Conservation (phyloP, 108 stramenopile genomes). For the Fragilaria crotonensis region DNA sequence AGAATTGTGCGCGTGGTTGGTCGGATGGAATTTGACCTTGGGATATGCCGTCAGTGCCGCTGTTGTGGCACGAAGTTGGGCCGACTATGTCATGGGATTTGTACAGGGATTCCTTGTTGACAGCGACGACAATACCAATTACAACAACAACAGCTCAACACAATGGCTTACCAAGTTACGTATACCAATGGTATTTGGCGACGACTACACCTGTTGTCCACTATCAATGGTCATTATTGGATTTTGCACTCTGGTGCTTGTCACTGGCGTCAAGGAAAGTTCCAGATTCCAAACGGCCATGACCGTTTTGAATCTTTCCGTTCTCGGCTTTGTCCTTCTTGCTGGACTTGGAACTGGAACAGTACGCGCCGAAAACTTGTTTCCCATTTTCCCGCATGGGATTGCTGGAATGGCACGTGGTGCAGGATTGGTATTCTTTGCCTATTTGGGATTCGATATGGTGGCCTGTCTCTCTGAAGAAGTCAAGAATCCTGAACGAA, state of each 20-base stretch:
- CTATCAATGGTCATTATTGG: slow-evolving; percentile 35
- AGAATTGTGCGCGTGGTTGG: slow-evolving; percentile 45
- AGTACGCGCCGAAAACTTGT: slow-evolving; percentile 22
- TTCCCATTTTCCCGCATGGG: slow-evolving; percentile 40
- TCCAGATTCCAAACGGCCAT: slow-evolving; percentile 44
- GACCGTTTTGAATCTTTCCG: slow-evolving; percentile 38
- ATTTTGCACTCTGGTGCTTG: slow-evolving; percentile 31
- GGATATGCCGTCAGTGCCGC: slow-evolving; percentile 47
- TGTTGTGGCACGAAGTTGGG: slow-evolving; percentile 49
- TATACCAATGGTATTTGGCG: slow-evolving; percentile 6
- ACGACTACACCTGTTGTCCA: slow-evolving; percentile 29
- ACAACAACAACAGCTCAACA: no score
- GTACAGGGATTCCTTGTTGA: no score
- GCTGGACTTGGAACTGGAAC: slow-evolving; percentile 29
- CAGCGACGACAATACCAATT: no score
- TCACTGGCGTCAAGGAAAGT: slow-evolving; percentile 45
- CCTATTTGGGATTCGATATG: slow-evolving; percentile 47
- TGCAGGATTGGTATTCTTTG: slow-evolving; percentile 38
- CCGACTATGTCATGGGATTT: slow-evolving; percentile 34
- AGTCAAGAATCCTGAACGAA: slow-evolving; percentile 41
- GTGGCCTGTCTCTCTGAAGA: slow-evolving; percentile 50
- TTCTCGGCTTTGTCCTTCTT: slow-evolving; percentile 32
- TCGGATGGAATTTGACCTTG: slow-evolving; percentile 56
- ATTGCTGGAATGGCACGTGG: slow-evolving; percentile 30
- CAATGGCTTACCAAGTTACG: slow-evolving; percentile 14